phyloP scores from a whole-genome alignment of 208 protist species.

The Histomonas meleagridis region DNA sequence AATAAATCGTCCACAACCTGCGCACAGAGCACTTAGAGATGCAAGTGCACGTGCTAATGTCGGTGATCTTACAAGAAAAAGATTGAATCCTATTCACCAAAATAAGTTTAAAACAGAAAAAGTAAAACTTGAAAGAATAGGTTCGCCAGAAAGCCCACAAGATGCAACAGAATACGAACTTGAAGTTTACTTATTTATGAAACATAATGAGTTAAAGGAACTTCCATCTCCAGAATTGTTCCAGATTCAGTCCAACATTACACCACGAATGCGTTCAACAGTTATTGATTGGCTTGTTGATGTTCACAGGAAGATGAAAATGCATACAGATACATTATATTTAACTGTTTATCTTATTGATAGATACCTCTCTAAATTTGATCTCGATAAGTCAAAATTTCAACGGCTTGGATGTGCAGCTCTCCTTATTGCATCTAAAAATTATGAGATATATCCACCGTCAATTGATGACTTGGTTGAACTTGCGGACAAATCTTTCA shows the following conservation, averaged over 20 bases:
- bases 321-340: constrained; percentile 74
- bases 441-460: neutral
- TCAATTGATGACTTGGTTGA: neutral
- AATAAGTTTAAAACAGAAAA: too few species aligned
- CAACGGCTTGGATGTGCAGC: neutral
- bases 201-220: neutral
- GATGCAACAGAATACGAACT: neutral
- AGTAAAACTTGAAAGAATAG: neutral
- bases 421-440: neutral
- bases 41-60: too few species aligned
- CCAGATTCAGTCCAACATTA: constrained; percentile 69
- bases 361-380: neutral
- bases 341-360: neutral
- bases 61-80: too few species aligned
- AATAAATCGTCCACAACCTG: too few species aligned
- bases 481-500: neutral
- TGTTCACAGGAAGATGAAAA: constrained; percentile 70
- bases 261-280: constrained; percentile 85
- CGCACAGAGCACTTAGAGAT: too few species aligned
- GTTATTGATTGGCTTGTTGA: constrained; percentile 94
- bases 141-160: neutral
- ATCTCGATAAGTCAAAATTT: neutral
- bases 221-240: neutral
- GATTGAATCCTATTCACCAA: too few species aligned
- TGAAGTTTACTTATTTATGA: neutral